These are phyloP conservation scores for Candida berthetii DNA, from an alignment of 805 yeast genomes.

Conservation along the genomic window DNA sequence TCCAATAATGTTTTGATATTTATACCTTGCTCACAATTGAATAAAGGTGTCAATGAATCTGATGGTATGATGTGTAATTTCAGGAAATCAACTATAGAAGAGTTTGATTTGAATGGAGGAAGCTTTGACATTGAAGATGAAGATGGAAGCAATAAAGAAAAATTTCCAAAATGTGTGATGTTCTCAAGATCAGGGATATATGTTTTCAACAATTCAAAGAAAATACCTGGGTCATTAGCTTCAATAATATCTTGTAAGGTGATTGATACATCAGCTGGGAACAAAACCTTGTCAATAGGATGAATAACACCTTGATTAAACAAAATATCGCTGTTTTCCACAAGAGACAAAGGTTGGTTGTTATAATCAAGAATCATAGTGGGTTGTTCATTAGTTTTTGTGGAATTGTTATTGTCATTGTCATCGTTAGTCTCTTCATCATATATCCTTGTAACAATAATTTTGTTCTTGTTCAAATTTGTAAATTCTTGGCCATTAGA, in stretches of 20 bases:
- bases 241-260: slow-evolving; percentile 47
- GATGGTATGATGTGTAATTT: slow-evolving; percentile 66
- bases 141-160: slow-evolving; percentile 72
- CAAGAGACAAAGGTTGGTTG: slow-evolving; percentile 13
- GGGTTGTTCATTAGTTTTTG: slow-evolving; percentile 2
- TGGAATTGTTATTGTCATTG: slow-evolving; percentile 8
- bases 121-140: slow-evolving; percentile 47
- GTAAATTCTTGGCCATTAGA: slow-evolving; percentile 17
- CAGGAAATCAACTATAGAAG: slow-evolving; percentile 46
- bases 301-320: slow-evolving; percentile 86
- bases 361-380: slow-evolving; percentile 14
- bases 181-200: slow-evolving; percentile 37
- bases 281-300: slow-evolving; percentile 46
- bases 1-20: slow-evolving; percentile 37
- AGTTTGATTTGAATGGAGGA: slow-evolving; percentile 35
- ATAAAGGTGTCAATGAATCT: slow-evolving; percentile 37
- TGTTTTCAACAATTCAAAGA: slow-evolving; percentile 38
- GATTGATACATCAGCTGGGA: slow-evolving; percentile 54
- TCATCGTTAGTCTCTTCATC: slow-evolving; percentile 7
- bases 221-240: slow-evolving; percentile 41
- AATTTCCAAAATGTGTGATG: slow-evolving; percentile 34
- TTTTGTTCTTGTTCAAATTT: slow-evolving; percentile 23
- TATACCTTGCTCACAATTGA: slow-evolving; percentile 44
- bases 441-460: slow-evolving; percentile 15
- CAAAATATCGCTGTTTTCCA: slow-evolving; percentile 53